Base-by-base conservation (phyloP, 768 basidiomycete species). In the Baorangia bicolor region DNA sequence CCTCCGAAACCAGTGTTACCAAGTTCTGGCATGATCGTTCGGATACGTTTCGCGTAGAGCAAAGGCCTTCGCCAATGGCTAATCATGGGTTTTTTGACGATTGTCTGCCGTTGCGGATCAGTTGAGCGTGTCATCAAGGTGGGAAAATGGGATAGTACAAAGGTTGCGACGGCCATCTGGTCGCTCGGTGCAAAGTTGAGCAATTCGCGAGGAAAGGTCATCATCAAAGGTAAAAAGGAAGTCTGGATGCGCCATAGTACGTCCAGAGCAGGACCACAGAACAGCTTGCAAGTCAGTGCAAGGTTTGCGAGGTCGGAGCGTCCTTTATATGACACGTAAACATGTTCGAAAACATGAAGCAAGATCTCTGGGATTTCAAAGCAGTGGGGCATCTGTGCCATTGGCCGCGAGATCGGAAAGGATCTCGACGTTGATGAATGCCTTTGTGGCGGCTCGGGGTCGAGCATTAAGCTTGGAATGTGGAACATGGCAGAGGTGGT, bases 181-280 rank as follows among this genome's bases (percentile, higher is more conserved):
- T 58, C 56, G 47, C 44, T 58, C 8, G 54, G 54, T 12, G 55
- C 62, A 31, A 64, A 56, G 21, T 49, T 43, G 52, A 65, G 59
- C 21, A 61, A 9, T 2, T 56, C 65, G 18, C 28, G 59, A 9
- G 64, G 65, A 43, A 65, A 64, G 9, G 49, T 56, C 55, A 48
- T 49, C 0, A 64, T 4, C 39, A 66, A 28, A 1, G 65, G 64
- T 1, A 67, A 10, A 2, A 66, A 20, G 20, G 62, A 67, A 1
- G 52, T 55, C 53, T 66, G 64, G 0, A 58, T 44, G 23, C 59
- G 55, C 65, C 64, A 67, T 3, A 66, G 56, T 4, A 67, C 50
- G n/a, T 61, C 62, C 16, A 66, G 64, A 5, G 64, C 64, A 9
- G 58, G 56, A 3, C 40, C 52, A 28, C 38, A 60, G 61, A 66